Evolutionary conservation across 2,329 filamentous ascomycete species (phyloP), one percentile per base, ranked within the genome.

Genomic region (Massarina eburnea): DNA sequence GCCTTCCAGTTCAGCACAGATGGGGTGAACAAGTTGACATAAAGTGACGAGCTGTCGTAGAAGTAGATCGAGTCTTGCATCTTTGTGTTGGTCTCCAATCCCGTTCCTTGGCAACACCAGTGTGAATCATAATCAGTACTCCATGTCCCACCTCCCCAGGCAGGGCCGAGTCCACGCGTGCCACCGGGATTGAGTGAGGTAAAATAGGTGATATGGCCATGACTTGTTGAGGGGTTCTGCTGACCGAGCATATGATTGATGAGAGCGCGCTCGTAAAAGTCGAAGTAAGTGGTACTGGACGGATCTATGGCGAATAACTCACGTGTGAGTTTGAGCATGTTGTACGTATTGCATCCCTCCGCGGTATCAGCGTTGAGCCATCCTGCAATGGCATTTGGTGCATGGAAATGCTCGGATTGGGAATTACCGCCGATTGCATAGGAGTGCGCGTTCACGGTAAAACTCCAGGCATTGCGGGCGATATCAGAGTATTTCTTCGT

Each of bases 361-460:
- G 71, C 73, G 0, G 77, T 80, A 54, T 81, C 78, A 0, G 62
- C 54, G 3, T 59, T 61, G 9, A 81, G 63, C 41, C 71, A 74
- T 2, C 52, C 55, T 0, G 77, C 66, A 42, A 80, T 80, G 8
- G 70, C 74, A 46, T 79, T 70, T 0, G 77, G 68, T 0, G 60
- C 58, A 12, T 66, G 71, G 57, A 80, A 81, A 56, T 80, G 78
- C 55, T 81, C 78, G 0, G 74, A 70, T 48, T 80, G 73, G 53
- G 76, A 79, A 65, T 80, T 80, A 3, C 74, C 77, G 2, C 78
- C 78, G 27, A 80, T 80, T 21, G 77, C 77, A 48, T 80, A 80
- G 0, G 74, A 68, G 49, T 80, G 78, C 2, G 71, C 66, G 15
- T 65, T 59, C 3, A 78, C 68, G 1, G 73, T 76, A 0, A 79